Base-by-base conservation (phyloP, 129 eudicot genomes). In the Helianthus tuberosus region DNA sequence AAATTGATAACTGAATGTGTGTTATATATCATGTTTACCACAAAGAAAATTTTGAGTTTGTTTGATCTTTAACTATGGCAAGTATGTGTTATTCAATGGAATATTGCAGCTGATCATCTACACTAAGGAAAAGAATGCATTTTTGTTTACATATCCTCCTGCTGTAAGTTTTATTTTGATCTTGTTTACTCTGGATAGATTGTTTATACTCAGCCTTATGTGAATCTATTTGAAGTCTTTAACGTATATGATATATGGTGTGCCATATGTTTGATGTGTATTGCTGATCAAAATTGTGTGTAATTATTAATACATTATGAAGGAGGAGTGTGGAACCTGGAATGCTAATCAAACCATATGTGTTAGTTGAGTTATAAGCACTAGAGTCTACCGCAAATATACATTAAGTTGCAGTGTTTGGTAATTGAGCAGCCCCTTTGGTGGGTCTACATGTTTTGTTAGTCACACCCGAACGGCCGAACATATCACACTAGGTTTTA, bases 41-140 rank as follows among this genome's bases (percentile, higher is more conserved):
- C 38, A 51, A 69, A 64, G 32, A 16, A 15, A 20, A 14, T 12
- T 44, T 48, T 54, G 20, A 71, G 58, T 48, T 71, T 80, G 88
- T 80, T 65, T 82, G 36, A 82, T 84, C 96, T 64, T 93, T 93
- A 87, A 93, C 96, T 39, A 77, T 79, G 75, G 94, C 87, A 93
- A 64, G 82, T 93, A 93, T 86, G 77, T 90, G 16, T 7, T 88
- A 32, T 84, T 84, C 78, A 86, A 88, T 73, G 93, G 78, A 32
- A 73, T 90, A 62, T 81, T 89, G 83, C 98, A 93, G 91, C 83
- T 93, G 86, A 81, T 93, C 82, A 75, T 93, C 66, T 84, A 89
- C 89, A 77, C 86, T 44, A 90, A 89, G 91, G 96, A 90, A 44
- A 93, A 90, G 85, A 88, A 88, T 52, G 93, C 96, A 14, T 86